Conservation (phyloP, 192 early-diverging fungal genomes). For the Rhizoclosmatium globosum region DNA sequence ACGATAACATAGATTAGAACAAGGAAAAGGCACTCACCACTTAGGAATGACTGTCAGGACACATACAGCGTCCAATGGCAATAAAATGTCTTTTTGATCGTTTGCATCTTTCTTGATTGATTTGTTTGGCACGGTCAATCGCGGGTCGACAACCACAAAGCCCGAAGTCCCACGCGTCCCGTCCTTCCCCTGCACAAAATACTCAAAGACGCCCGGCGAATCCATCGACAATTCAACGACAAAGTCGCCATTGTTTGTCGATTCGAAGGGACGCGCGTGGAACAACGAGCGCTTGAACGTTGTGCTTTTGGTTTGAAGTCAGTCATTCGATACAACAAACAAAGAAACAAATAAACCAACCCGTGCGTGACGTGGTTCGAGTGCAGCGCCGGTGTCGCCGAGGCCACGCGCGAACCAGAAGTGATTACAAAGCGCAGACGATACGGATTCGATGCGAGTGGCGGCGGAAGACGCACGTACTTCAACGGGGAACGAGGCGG, state of each 20-base stretch:
- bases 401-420: slow-evolving; percentile 78
- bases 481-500: slow-evolving; percentile 31
- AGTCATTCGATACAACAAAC: slow-evolving; percentile 12
- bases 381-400: slow-evolving; percentile 70
- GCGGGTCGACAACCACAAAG: slow-evolving; percentile 91
- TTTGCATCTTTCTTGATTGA: slow-evolving; percentile 11
- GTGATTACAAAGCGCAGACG: slow-evolving; percentile 82
- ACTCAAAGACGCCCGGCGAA: slow-evolving; percentile 86
- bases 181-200: slow-evolving; percentile 66
- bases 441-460: slow-evolving; percentile 61
- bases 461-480: slow-evolving; percentile 82
- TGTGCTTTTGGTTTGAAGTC: slow-evolving; percentile 44
- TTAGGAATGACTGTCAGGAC: slow-evolving; percentile 95
- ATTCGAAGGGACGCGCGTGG: slow-evolving; percentile 35
- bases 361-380: slow-evolving; percentile 89
- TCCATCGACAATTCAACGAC: slow-evolving; percentile 71
- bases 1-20: background rate
- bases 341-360: slow-evolving; percentile 24
- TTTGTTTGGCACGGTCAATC: slow-evolving; percentile 62
- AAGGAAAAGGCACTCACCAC: slow-evolving; percentile 58
- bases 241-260: slow-evolving; percentile 56
- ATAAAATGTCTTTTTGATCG: slow-evolving; percentile 37
- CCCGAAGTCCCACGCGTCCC: slow-evolving; percentile 48
- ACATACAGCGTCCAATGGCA: slow-evolving; percentile 90
- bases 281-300: slow-evolving; percentile 56